A percentile compares a stretch with the other conserved stretches of the same genome.
Conservation (phyloP, 2,329 filamentous ascomycete species). For the Hymenoscyphus infarciens region DNA sequence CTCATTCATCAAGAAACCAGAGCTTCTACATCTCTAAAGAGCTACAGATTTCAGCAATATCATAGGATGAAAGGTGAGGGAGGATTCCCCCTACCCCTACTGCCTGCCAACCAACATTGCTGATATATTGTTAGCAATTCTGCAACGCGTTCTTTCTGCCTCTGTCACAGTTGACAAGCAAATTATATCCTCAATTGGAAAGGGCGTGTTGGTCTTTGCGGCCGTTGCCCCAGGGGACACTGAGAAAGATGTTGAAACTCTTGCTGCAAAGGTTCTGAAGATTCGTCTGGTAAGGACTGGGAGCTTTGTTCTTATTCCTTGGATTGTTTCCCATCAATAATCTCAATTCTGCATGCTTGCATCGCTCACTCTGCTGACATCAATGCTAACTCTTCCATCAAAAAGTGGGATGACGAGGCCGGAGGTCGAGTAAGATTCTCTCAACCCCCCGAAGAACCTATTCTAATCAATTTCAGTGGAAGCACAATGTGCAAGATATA, state of each 20-base stretch:
- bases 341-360: not conserved
- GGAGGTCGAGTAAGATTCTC: slow-evolving; percentile 29
- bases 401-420: slow-evolving; percentile 54
- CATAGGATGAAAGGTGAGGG: slow-evolving; percentile 11
- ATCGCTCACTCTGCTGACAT: not conserved
- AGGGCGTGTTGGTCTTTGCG: slow-evolving; percentile 85
- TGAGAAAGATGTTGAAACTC: slow-evolving; percentile 76
- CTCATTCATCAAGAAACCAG: not conserved
- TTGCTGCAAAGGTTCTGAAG: slow-evolving; percentile 84
- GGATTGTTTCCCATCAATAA: not conserved
- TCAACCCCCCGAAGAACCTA: not conserved
- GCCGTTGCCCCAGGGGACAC: slow-evolving; percentile 89
- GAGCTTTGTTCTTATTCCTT: not conserved
- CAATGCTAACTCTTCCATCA: not conserved
- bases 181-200: slow-evolving; percentile 85
- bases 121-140: slow-evolving; percentile 59
- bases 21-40: not conserved
- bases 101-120: not conserved
- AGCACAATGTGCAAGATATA: slow-evolving; percentile 82
- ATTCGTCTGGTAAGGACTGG: slow-evolving; percentile 58
- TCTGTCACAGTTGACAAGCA: slow-evolving; percentile 93
- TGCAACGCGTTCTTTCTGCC: slow-evolving; percentile 91
- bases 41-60: not conserved
- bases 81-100: not conserved
- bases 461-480: slow-evolving; percentile 64